These are phyloP conservation scores for Holtermanniella nyarrowii DNA, from an alignment of 768 basidiomycete genomes.

Conservation along the genomic window DNA sequence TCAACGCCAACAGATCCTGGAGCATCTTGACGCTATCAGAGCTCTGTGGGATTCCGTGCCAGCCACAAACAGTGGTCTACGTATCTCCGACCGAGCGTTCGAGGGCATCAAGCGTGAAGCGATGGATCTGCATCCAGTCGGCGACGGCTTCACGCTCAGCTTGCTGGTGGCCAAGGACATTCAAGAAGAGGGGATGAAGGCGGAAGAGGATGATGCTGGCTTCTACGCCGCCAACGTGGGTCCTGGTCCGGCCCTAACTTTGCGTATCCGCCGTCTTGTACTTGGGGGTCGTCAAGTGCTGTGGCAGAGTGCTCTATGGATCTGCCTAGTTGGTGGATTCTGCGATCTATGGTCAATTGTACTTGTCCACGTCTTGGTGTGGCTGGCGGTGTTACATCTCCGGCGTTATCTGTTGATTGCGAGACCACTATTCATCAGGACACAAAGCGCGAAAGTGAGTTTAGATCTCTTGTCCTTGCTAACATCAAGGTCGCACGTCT, in stretches of 20 bases:
- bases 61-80: not conserved
- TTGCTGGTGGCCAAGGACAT: not conserved
- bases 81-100: not conserved
- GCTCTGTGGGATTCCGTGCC: not conserved
- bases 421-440: not conserved
- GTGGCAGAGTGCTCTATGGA: too few species aligned
- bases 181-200: not conserved
- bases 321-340: not conserved
- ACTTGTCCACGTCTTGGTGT: not conserved
- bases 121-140: not conserved
- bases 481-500: not conserved
- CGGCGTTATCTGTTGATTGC: not conserved
- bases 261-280: not conserved
- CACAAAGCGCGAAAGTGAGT: not conserved
- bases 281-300: too few species aligned
- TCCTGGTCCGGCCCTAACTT: not conserved
- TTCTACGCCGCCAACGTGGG: not conserved
- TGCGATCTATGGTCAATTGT: not conserved
- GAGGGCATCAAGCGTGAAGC: not conserved
- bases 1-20: too few species aligned
- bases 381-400: not conserved
- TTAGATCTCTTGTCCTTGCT: not conserved
- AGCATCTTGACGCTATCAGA: not conserved
- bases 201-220: not conserved
- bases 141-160: not conserved